These are phyloP conservation scores for Dendrobium catenatum DNA, from an alignment of 106 monocot species.

Conservation along the genomic window DNA sequence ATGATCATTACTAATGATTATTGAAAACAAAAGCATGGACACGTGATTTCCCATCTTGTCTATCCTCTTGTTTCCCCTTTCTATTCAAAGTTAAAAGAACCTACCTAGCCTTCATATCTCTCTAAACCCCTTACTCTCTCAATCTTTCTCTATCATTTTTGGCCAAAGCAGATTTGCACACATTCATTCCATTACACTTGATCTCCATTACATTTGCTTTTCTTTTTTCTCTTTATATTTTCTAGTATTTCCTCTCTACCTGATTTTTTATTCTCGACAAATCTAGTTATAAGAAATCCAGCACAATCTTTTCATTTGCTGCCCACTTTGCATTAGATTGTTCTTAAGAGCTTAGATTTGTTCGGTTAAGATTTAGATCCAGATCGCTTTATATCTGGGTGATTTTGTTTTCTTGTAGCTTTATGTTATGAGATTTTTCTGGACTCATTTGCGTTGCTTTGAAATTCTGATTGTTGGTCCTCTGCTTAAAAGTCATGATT, in stretches of 20 bases:
- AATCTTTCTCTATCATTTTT: background rate
- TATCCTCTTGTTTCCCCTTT: background rate
- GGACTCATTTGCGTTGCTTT: background rate
- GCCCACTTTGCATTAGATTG: background rate
- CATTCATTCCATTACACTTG: background rate
- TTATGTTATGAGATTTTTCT: background rate
- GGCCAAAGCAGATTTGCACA: background rate
- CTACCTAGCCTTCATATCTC: background rate
- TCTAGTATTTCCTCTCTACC: background rate
- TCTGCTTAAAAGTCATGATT: background rate
- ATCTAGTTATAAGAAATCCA: background rate
- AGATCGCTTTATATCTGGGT: background rate
- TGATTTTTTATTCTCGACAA: background rate
- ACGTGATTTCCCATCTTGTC: background rate
- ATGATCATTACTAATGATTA: background rate
- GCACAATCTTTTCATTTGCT: background rate
- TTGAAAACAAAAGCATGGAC: background rate
- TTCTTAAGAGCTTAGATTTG: background rate
- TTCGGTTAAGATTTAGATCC: background rate
- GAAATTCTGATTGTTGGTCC: background rate
- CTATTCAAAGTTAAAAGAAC: background rate
- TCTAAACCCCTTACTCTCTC: background rate
- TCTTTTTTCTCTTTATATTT: background rate
- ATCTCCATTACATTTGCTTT: background rate
- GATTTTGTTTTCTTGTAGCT: background rate